Conservation (phyloP, 208 protist genomes). For the Porcisia deanei region DNA sequence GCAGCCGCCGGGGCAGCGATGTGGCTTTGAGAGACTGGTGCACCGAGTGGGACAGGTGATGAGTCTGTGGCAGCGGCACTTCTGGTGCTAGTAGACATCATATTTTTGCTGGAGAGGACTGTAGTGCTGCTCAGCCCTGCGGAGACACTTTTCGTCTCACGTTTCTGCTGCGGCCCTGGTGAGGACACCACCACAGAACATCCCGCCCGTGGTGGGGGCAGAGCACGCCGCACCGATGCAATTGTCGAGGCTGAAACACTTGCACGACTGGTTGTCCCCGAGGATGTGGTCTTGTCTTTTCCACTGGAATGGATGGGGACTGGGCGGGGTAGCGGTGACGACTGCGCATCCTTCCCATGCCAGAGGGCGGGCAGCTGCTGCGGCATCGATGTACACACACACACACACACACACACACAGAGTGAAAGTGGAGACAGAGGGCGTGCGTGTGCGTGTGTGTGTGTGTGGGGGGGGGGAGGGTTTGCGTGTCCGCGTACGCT, state of each 20-base stretch:
- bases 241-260: neutral
- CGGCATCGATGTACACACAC: neutral
- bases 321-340: neutral
- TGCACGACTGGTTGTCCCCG: neutral
- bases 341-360: neutral
- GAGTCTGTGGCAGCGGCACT: neutral
- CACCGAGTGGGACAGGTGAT: neutral
- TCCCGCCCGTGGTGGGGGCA: neutral
- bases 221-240: slow-evolving; percentile 1
- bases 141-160: neutral
- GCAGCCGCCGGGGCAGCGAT: slow-evolving; percentile 1
- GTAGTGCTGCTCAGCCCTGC: neutral
- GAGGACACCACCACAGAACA: neutral
- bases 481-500: no score
- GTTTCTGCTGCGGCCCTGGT: neutral
- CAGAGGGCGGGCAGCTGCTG: slow-evolving; percentile 7
- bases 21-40: neutral
- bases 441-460: neutral
- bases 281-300: neutral
- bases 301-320: neutral
- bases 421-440: neutral
- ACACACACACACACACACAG: neutral
- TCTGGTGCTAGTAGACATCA: neutral
- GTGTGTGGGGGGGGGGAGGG: neutral
- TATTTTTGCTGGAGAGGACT: neutral